Base-by-base conservation (phyloP, 2,329 filamentous ascomycete species). In the Phialophora expanda region DNA sequence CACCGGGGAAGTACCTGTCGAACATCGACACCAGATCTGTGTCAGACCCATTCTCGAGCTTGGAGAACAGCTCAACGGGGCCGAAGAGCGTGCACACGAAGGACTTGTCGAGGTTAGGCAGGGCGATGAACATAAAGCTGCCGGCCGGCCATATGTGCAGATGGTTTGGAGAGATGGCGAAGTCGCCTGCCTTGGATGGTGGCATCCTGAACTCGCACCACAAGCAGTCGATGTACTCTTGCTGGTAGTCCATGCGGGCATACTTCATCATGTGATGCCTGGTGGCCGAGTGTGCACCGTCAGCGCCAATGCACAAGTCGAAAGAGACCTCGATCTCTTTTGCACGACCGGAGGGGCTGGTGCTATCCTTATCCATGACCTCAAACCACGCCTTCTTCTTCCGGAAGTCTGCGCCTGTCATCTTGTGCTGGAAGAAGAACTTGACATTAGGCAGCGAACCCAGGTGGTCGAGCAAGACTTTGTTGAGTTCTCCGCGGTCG, bases 121-220 rank as follows among this genome's bases (percentile, higher is more conserved):
- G 93, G 20, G 95, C 96, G 74, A 99, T 99, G 79, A 99, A 99
- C 96, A 99, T 98, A 74, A 95, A 94, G 50, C 93, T 88, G 73
- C 89, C 89, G 34, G 91, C 93, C 0, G 95, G 95, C 95, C 95
- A 99, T 75, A 99, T 99, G 78, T 99, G 95, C 1, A 99, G 84
- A 76, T 98, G 93, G 73, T 97, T 91, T 1, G 93, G 92, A 0
- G 92, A 95, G 71, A 98, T 95, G 56, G 84, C 84, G 75, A 96
- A 98, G 24, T 82, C 82, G 0, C 75, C 71, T 17, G 69, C 55
- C 9, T 63, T 59, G 28, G 75, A 72, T 11, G 91, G 84, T 22
- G 86, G 82, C 67, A 99, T 92, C 57, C 88, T 88, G 75, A 99
- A 98, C 75, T 99, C 95, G 77, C 94, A 98, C 95, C 95, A 99